Base-by-base conservation (phyloP, 192 early-diverging fungal species). In the Gryganskiella cystojenkinii region DNA sequence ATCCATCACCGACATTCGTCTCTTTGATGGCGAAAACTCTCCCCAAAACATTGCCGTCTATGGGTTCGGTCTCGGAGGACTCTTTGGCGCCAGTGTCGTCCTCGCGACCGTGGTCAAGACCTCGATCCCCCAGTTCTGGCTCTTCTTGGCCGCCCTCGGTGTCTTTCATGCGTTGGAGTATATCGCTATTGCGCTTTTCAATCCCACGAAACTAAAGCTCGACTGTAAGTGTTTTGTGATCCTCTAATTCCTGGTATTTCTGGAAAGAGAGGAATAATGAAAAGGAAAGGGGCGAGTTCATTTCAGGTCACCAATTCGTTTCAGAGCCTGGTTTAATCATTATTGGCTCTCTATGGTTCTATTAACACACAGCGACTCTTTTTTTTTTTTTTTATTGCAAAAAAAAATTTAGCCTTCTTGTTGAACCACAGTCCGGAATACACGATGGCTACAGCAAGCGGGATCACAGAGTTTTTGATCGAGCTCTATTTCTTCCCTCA, bases 151-250 rank as follows among this genome's bases (percentile, higher is more conserved):
- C 2, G 69, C 86, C 3, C 79, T 97, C 2, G 84, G 89, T 3
- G 45, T 90, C 11, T 98, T 97, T 70, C 97, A 98, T 70, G 80
- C 89, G 24, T 76, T 94, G 24, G 97, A 98, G 79, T 98, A 98
- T 66, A 56, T 95, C 20, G 82, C 88, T 9, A 96, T 95, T 19
- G 96, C 95, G 6, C 81, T 96, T 64, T 94, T 92, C 67, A 90
- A 94, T 56, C 76, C 86, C 8, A 81, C 86, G 31, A 87, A 85
- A 45, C 86, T 95, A 28, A 85, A 80, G 15, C 81, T 95, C 55
- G 89, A 91, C 31, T 90, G 93, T 93, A 87, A 83, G 86, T 71
- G 34, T 17, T 20, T 9, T 56, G 40, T 24, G 11, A 42, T 60
- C 17, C 42, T 13, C 25, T 8, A 24, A 30, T 44, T 5, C 25